These are phyloP conservation scores for Mortierella sp. DNA, from an alignment of 371 early-diverging fungal species.

Conservation along the genomic window DNA sequence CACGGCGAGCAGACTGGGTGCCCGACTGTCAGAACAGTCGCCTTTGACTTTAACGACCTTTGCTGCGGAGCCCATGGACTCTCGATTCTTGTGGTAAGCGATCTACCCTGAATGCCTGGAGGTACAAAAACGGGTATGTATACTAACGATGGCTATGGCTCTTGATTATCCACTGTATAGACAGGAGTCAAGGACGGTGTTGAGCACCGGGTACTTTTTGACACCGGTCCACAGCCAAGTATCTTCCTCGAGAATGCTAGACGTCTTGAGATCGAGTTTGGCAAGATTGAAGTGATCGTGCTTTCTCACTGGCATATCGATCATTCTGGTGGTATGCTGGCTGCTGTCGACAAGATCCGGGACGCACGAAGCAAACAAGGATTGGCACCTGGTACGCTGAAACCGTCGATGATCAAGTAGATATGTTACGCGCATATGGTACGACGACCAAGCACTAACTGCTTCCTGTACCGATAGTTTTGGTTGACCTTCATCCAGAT, in stretches of 20 bases:
- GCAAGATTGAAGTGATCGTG: constrained; percentile 42
- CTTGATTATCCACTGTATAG: constrained; percentile 3
- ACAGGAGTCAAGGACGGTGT: constrained; percentile 35
- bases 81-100: constrained; percentile 35
- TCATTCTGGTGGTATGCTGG: constrained; percentile 50
- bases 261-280: constrained; percentile 43
- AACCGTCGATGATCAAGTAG: neutral
- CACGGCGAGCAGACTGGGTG: neutral
- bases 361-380: constrained; percentile 16
- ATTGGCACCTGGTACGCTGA: constrained; percentile 2
- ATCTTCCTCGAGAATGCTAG: constrained; percentile 46
- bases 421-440: neutral
- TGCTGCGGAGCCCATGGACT: constrained; percentile 48
- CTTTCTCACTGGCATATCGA: constrained; percentile 52
- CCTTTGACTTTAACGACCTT: constrained; percentile 37
- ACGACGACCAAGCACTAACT: neutral
- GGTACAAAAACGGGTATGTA: neutral
- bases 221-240: constrained; percentile 44
- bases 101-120: neutral
- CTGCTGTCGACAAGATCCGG: constrained; percentile 27
- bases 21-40: constrained; percentile 13
- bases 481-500: constrained; percentile 43
- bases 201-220: constrained; percentile 43
- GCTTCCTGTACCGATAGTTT: constrained; percentile 1
- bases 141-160: neutral